These are phyloP conservation scores for Beauveria asiatica DNA, from an alignment of 2,329 filamentous ascomycete genomes.

Conservation along the genomic window DNA sequence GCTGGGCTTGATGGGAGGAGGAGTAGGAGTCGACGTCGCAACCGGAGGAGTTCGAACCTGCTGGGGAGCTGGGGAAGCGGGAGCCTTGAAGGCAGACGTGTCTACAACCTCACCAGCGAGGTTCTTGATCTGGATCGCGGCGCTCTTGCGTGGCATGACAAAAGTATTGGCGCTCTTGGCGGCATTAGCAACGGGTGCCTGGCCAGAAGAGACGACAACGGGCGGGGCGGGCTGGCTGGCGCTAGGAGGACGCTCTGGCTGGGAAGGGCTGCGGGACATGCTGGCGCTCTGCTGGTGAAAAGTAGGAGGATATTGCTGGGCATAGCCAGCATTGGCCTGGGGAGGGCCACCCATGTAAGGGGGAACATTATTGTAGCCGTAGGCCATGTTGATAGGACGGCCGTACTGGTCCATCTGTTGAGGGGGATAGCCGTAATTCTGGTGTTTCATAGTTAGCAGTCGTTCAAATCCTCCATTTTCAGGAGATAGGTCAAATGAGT, in stretches of 20 bases:
- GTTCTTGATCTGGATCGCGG: conserved; percentile 77
- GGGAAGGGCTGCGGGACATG: conserved; percentile 80
- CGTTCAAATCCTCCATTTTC: conserved; percentile 63
- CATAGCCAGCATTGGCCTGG: conserved; percentile 40
- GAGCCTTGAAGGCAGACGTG: conserved; percentile 51
- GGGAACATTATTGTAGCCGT: conserved; percentile 37
- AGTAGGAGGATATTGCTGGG: conserved; percentile 33
- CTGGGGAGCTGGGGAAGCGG: conserved; percentile 48
- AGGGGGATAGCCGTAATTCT: conserved; percentile 53
- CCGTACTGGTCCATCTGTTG: conserved; percentile 31
- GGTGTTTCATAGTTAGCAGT: conserved; percentile 61
- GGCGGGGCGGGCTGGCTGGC: conserved; percentile 52
- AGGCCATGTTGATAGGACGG: conserved; percentile 30
- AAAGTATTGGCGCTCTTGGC: conserved; percentile 37
- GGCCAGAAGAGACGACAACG: conserved; percentile 52
- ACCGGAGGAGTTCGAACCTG: conserved; percentile 58
- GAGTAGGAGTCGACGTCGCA: conserved; percentile 67
- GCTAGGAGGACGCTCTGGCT: conserved; percentile 61
- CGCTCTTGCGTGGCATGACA: conserved; percentile 55
- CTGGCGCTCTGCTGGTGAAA: conserved; percentile 47
- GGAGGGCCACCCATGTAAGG: conserved; percentile 38
- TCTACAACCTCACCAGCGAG: conserved; percentile 70
- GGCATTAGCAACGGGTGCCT: conserved; percentile 44
- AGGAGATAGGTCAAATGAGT: conserved; percentile 54
- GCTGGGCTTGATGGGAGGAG: conserved; percentile 67